These are phyloP conservation scores for Populus davidiana DNA, from an alignment of 345 rosid species.

Conservation along the genomic window DNA sequence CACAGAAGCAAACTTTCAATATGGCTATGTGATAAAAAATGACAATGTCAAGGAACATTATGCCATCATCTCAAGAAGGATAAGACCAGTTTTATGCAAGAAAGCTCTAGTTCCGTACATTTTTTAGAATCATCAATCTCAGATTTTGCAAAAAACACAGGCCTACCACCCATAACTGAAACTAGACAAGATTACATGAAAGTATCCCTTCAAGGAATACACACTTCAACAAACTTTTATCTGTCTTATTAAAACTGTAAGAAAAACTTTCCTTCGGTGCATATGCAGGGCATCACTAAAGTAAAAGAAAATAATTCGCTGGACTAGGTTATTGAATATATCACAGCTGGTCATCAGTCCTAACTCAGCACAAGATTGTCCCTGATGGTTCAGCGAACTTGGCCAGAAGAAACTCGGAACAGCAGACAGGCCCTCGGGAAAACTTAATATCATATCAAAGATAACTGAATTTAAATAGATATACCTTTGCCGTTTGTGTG, in stretches of 20 bases:
- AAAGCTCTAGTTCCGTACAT: background rate
- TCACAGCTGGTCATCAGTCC: background rate
- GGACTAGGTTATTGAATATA: background rate
- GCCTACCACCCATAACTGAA: background rate
- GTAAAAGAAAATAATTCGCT: background rate
- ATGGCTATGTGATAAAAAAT: background rate
- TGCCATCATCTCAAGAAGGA: background rate
- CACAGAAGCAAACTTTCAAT: background rate
- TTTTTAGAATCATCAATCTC: background rate
- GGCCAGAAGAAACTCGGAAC: background rate
- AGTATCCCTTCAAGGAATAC: background rate
- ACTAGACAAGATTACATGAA: background rate
- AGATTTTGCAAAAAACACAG: background rate
- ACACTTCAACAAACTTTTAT: background rate
- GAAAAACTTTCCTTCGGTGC: background rate
- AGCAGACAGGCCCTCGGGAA: background rate
- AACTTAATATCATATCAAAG: background rate
- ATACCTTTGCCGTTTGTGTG: constrained; percentile 78
- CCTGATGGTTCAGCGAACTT: background rate
- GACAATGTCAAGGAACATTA: background rate
- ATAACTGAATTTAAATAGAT: background rate
- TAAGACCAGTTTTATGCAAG: background rate
- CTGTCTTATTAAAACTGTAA: background rate
- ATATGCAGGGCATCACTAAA: background rate
- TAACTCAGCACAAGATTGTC: background rate